A percentile compares a stretch with the other conserved stretches of the same genome.
These are phyloP conservation scores for Pythium folliculosum DNA, from an alignment of 352 stramenopile genomes.

Conservation along the genomic window DNA sequence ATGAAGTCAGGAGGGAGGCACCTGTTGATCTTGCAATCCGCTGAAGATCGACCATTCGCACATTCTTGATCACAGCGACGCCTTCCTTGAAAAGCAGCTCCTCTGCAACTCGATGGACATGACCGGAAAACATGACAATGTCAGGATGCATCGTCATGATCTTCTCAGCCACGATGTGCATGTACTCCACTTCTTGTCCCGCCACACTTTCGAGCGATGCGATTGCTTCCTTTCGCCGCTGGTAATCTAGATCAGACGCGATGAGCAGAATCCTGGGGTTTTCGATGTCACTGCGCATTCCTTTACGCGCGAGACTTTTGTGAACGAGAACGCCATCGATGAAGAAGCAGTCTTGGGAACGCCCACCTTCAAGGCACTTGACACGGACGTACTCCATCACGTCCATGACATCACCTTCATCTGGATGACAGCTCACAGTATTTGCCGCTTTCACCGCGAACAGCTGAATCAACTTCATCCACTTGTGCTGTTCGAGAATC, in stretches of 20 bases:
- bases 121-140: conserved; percentile 84
- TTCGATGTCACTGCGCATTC: conserved; percentile 79
- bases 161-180: conserved; percentile 89
- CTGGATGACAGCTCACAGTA: conserved; percentile 65
- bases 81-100: conserved; percentile 75
- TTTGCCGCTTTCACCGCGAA: conserved; percentile 69
- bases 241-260: conserved; percentile 81
- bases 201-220: conserved; percentile 83
- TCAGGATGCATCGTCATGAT: conserved; percentile 84
- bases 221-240: conserved; percentile 83
- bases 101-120: conserved; percentile 85
- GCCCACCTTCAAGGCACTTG: conserved; percentile 77
- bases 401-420: conserved; percentile 74
- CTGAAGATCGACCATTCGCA: conserved; percentile 74
- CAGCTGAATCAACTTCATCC: conserved; percentile 82
- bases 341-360: conserved; percentile 83
- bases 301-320: conserved; percentile 81
- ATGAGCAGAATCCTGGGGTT: conserved; percentile 85
- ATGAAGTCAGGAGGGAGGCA: conserved; percentile 77
- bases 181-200: conserved; percentile 87
- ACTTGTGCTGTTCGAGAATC: conserved; percentile 74
- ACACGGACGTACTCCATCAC: conserved; percentile 87
- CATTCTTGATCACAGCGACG: conserved; percentile 87
- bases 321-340: conserved; percentile 89
- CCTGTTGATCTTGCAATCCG: conserved; percentile 78